A percentile compares a stretch with the other conserved stretches of the same genome.
phyloP scores from a whole-genome alignment of 2,329 filamentous ascomycete species.

The Penicillium paneum region DNA sequence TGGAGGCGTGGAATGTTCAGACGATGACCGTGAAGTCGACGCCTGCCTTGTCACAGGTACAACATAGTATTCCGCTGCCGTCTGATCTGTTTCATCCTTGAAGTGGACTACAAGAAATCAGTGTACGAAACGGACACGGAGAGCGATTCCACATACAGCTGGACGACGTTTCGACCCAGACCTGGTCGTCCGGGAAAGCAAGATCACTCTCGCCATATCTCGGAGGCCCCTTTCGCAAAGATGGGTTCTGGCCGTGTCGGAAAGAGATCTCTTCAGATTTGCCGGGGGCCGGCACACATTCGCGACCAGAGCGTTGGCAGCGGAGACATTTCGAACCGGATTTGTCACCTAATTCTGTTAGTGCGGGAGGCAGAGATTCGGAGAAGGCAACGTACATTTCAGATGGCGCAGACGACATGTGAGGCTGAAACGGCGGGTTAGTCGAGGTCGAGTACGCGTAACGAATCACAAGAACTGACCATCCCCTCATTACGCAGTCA shows the following conservation, averaged over 20 bases:
- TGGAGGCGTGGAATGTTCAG: constrained; percentile 28
- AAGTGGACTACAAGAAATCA: constrained; percentile 28
- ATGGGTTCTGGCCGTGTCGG: constrained; percentile 39
- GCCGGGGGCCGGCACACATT: constrained; percentile 34
- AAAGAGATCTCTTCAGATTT: constrained; percentile 38
- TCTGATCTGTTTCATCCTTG: constrained; percentile 37
- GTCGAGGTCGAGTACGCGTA: neutral
- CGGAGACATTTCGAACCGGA: constrained; percentile 34
- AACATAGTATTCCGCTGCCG: constrained; percentile 35
- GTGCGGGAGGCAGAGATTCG: neutral
- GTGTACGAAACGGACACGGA: neutral
- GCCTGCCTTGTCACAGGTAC: constrained; percentile 20
- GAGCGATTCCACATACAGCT: constrained; percentile 25
- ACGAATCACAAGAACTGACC: constrained; percentile 25
- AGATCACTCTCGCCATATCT: constrained; percentile 37
- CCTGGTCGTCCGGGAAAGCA: constrained; percentile 32
- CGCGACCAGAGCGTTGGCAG: constrained; percentile 36
- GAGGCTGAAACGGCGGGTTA: constrained; percentile 26
- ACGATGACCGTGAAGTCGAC: constrained; percentile 20
- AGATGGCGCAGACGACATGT: constrained; percentile 40
- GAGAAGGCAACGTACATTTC: constrained; percentile 29
- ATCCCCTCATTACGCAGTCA: constrained; percentile 39
- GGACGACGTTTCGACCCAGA: constrained; percentile 31
- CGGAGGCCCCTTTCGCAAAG: constrained; percentile 33
- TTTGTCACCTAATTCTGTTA: constrained; percentile 31